A percentile compares a stretch with the other conserved stretches of the same genome.
Conservation (phyloP, 306 rosid genomes). For the Coriaria nepalensis region DNA sequence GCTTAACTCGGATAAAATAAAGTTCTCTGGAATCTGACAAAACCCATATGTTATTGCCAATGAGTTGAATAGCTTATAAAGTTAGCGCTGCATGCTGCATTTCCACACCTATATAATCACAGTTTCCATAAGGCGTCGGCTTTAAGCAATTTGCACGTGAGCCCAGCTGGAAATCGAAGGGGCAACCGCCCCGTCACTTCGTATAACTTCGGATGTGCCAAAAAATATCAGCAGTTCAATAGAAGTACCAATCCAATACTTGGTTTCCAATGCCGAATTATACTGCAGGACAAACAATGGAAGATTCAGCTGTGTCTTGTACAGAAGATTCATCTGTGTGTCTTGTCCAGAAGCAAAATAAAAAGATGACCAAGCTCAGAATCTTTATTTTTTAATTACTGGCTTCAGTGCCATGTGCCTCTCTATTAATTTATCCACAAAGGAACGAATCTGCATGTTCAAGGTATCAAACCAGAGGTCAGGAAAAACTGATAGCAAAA, state of each 20-base stretch:
- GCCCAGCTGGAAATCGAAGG: constrained; percentile 13
- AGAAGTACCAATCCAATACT: constrained; percentile 10
- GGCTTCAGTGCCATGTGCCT: constrained; percentile 60
- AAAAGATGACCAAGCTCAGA: constrained; percentile 8
- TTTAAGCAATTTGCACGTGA: constrained; percentile 13
- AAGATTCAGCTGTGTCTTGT: constrained; percentile 12
- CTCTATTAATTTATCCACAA: constrained; percentile 83
- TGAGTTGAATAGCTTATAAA: constrained; percentile 3
- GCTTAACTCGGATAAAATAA: not conserved
- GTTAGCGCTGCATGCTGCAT: constrained; percentile 4
- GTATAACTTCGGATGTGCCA: constrained; percentile 20
- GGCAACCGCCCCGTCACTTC: constrained; percentile 14
- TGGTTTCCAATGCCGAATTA: constrained; percentile 14
- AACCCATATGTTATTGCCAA: constrained; percentile 3
- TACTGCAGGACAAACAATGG: constrained; percentile 21
- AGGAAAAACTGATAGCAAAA: constrained; percentile 10
- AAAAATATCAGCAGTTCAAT: constrained; percentile 11
- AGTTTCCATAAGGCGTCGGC: not conserved
- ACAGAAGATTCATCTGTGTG: constrained; percentile 13
- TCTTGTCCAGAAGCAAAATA: constrained; percentile 13
- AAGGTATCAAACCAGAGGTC: constrained; percentile 22
- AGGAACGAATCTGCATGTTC: constrained; percentile 71
- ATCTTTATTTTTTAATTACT: constrained; percentile 34
- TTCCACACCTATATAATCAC: constrained; percentile 1
- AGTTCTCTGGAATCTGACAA: not conserved